Evolutionary conservation across 345 rosid species (phyloP), one percentile per base, ranked within the genome.

Genomic region (Barbarea vulgaris): DNA sequence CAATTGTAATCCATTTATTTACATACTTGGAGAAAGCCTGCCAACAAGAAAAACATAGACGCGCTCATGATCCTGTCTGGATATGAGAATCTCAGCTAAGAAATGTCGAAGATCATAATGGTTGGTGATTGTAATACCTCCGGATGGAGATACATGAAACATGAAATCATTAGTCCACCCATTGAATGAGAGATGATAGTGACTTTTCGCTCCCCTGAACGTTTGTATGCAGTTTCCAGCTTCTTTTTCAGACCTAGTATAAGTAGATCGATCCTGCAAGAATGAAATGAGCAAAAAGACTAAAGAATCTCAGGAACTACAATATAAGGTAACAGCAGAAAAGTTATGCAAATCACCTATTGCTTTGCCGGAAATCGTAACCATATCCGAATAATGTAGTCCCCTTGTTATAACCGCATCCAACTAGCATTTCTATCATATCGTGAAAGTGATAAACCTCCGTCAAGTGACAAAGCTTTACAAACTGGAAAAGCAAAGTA

Each of bases 301-400:
- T 27, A 54, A 47, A 44, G 17, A 25, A 63, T 28, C 73, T 67
- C 6, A 6, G 6, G 50, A 24, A 63, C 52, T 63, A 76, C 2
- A 44, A 44, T 18, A 3, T 62, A 9, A 33, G 47, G 54, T 48
- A 41, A 75, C 6, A 51, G 2, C 8, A n/a, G 36, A 18, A 39
- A 39, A 12, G 2, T 6, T 47, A 30, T 0, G 55, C 48, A 47
- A 71, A 27, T 62, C 58, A 90, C 96, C 96, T 88, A 74, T 87
- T 93, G 84, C 96, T 93, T 85, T 93, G 96, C 67, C 93, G 87
- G 80, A 90, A 90, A 85, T 93, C 98, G 82, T 90, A 90, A 74
- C 96, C 98, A 75, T 86, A 87, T 72, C 96, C 96, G 66, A 88
- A 93, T 69, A 93, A 83, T 2, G 98, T 88, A 72, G 88, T 83